A percentile compares a stretch with the other conserved stretches of the same genome.
Evolutionary conservation across 2,329 filamentous ascomycete species (phyloP).

Genomic region (Sarocladium kiliense): DNA sequence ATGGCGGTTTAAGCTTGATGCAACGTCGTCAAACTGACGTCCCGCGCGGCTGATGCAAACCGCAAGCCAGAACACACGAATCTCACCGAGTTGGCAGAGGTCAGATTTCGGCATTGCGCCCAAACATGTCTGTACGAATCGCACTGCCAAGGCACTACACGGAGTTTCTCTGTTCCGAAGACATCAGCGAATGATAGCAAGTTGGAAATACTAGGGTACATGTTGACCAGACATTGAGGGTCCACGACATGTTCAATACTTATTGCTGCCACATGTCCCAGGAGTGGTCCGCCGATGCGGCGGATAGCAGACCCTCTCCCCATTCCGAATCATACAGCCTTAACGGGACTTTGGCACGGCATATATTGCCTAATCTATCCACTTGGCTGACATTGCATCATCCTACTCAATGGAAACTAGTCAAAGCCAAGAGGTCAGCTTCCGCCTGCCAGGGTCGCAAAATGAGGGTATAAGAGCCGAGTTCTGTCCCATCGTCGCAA

Average conservation of each 20-base stretch:
- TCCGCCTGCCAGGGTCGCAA: neutral
- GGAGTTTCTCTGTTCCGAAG: no score
- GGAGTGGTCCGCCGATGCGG: neutral
- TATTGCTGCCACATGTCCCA: neutral
- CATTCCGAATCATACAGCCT: neutral
- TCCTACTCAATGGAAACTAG: neutral
- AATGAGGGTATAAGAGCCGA: neutral
- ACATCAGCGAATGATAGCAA: no score
- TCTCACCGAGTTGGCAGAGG: no score
- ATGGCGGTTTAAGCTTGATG: neutral
- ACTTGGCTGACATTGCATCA: neutral
- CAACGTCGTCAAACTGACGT: neutral
- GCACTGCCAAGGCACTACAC: no score
- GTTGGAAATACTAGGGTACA: neutral
- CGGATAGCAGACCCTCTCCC: neutral
- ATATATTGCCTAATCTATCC: neutral
- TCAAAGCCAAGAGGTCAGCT: neutral
- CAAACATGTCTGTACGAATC: neutral
- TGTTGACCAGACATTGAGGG: neutral
- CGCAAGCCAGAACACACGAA: no score
- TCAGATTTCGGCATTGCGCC: no score
- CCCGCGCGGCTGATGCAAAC: neutral
- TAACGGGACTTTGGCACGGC: neutral
- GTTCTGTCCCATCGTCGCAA: neutral
- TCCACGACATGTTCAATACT: neutral